Evolutionary conservation across 805 yeast species (phyloP), one percentile per base, ranked within the genome.

Genomic region (Priceomyces medius): DNA sequence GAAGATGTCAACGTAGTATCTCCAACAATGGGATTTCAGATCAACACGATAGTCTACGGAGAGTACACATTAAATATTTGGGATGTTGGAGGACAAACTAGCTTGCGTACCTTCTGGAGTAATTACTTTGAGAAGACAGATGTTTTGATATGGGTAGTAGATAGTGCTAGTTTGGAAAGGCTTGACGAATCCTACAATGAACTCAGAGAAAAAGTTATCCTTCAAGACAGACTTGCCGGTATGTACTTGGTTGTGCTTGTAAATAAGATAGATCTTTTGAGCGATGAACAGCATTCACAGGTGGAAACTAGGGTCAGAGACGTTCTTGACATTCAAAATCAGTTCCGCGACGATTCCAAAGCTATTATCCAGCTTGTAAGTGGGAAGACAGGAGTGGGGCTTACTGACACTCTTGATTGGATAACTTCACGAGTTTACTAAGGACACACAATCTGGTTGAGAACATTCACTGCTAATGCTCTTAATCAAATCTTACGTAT

Each of bases 21-120:
- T 7, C 97, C 98, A 0, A 90, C 98, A 0, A 76, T 90, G 73
- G 98, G 98, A 12, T 91, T 90, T 62, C 83, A 80, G 51, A 91
- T 90, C 47, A 74, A 78, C 37, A 79, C 90, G 1, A 53, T 85
- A 1, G 53, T 59, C 1, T 63, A 68, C 47, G 46, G 60, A 2
- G 73, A 66, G 3, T 73, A 61, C 49, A 72, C 71, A 28, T 56
- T 85, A 38, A 82, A 82, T 48, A 58, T 84, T 21, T 85, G 95
- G 98, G 96, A 88, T 56, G 81, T 90, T 9, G 98, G 98, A 4
- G 98, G 76, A 0, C 76, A 71, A 46, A 57, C 60, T 8, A 64
- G 66, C 37, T 50, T 71, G 16, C 60, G 76, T 13, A 51, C 58
- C 26, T 71, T 71, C 49, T 71, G 76, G 98, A 81, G 86, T 53